Evolutionary conservation across 2,329 filamentous ascomycete species (phyloP).

Genomic region (Fusarium hostae): DNA sequence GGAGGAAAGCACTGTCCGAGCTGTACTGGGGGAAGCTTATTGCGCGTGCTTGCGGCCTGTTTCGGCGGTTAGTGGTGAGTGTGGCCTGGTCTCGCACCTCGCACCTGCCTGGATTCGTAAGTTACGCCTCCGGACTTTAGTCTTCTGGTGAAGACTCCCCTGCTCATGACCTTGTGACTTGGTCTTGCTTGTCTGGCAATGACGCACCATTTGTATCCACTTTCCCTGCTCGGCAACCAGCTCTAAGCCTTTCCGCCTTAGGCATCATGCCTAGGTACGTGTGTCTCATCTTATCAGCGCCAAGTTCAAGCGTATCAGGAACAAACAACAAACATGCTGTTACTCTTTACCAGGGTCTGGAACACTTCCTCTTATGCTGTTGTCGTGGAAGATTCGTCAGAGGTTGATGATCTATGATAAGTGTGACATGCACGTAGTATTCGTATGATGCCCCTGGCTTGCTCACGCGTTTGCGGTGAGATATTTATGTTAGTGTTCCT

Average conservation of each 20-base stretch:
- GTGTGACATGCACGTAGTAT: background rate
- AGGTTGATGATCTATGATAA: slow-evolving; percentile 5
- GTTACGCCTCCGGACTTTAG: slow-evolving; percentile 29
- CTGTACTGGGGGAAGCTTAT: slow-evolving; percentile 34
- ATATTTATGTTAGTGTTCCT: slow-evolving; percentile 13
- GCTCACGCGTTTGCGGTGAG: slow-evolving; percentile 17
- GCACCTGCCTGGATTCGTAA: slow-evolving; percentile 40
- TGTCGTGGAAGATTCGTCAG: slow-evolving; percentile 24
- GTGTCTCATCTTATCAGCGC: slow-evolving; percentile 30
- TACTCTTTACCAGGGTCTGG: slow-evolving; percentile 7
- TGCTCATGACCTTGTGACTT: slow-evolving; percentile 43
- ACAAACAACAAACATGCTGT: slow-evolving; percentile 24
- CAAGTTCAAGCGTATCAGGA: slow-evolving; percentile 31
- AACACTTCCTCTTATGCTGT: slow-evolving; percentile 11
- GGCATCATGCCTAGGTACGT: slow-evolving; percentile 35
- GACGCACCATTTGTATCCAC: slow-evolving; percentile 45
- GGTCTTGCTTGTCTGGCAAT: slow-evolving; percentile 32
- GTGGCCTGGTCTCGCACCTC: slow-evolving; percentile 25
- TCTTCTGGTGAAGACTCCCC: slow-evolving; percentile 22
- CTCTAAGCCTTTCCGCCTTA: slow-evolving; percentile 43
- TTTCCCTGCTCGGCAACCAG: slow-evolving; percentile 44
- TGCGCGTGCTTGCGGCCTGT: slow-evolving; percentile 44
- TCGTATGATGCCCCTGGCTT: slow-evolving; percentile 13
- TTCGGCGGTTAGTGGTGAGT: slow-evolving; percentile 31
- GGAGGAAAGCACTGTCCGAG: slow-evolving; percentile 34